Conservation (phyloP, 1,284 basidiomycete species). For the Lignosus rhinocerotis region DNA sequence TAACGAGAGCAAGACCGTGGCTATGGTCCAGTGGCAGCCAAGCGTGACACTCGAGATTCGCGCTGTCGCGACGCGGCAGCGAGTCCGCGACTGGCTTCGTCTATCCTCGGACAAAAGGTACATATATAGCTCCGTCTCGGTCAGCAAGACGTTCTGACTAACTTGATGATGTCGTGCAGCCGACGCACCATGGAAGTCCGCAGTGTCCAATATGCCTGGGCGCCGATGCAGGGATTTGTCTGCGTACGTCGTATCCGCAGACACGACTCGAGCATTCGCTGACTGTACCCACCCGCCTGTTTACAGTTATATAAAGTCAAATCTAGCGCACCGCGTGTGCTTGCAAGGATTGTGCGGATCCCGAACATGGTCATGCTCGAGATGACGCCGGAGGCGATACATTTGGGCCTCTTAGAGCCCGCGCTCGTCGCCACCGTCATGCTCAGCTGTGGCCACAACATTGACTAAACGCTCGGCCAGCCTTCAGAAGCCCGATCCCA, state of each 20-base stretch:
- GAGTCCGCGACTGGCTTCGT: conserved; percentile 52
- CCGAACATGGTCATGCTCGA: conserved; percentile 33
- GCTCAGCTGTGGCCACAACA: conserved; percentile 36
- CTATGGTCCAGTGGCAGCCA: conserved; percentile 59
- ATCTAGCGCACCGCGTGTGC: conserved; percentile 28
- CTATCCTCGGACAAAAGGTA: conserved; percentile 54
- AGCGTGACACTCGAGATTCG: conserved; percentile 57
- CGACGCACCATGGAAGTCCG: conserved; percentile 43
- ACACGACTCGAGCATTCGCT: neutral
- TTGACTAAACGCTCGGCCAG: conserved; percentile 28
- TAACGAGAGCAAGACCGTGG: conserved; percentile 46
- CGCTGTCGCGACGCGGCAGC: conserved; percentile 47
- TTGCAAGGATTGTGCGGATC: conserved; percentile 33
- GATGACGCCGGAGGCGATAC: conserved; percentile 34
- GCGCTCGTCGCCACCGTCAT: conserved; percentile 36
- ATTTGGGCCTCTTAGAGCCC: conserved; percentile 34
- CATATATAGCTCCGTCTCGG: conserved; percentile 12
- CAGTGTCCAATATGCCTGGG: conserved; percentile 42
- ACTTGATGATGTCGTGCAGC: conserved; percentile 27
- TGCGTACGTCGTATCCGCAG: conserved; percentile 35
- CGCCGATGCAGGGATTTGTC: conserved; percentile 40
- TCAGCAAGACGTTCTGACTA: neutral
- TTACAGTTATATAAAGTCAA: conserved; percentile 34
- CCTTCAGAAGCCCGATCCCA: no score
- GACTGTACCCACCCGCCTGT: neutral